These are phyloP conservation scores for Suzukiozyma palmioleophila DNA, from an alignment of 1,139 yeast species.

Conservation along the genomic window DNA sequence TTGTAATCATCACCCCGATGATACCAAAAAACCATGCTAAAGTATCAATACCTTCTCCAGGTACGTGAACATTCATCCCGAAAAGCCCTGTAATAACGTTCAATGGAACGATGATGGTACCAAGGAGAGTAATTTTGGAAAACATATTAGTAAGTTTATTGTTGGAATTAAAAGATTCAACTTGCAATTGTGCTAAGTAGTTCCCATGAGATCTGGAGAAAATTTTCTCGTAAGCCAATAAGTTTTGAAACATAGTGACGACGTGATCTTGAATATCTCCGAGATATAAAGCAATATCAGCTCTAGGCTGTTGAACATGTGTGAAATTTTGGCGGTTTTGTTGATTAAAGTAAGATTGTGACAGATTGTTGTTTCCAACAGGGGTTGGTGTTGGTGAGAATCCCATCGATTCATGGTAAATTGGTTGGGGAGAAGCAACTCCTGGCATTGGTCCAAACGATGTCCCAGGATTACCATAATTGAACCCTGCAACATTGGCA, in stretches of 20 bases:
- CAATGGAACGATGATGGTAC: slow-evolving; percentile 87
- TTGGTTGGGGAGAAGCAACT: slow-evolving; percentile 3
- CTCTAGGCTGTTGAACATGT: slow-evolving; percentile 53
- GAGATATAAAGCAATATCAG: slow-evolving; percentile 78
- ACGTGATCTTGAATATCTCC: slow-evolving; percentile 99
- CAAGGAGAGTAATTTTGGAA: slow-evolving; percentile 83
- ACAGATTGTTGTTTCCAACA: slow-evolving; percentile 13
- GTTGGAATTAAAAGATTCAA: slow-evolving; percentile 82
- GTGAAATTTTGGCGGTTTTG: slow-evolving; percentile 20
- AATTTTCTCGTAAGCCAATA: slow-evolving; percentile 86
- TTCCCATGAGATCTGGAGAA: slow-evolving; percentile 89
- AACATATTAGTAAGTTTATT: slow-evolving; percentile 81
- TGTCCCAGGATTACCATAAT: slow-evolving; percentile 17
- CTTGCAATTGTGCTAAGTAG: slow-evolving; percentile 90
- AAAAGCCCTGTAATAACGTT: slow-evolving; percentile 88
- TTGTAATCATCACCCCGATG: slow-evolving; percentile 31
- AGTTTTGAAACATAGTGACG: slow-evolving; percentile 90
- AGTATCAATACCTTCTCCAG: slow-evolving; percentile 51
- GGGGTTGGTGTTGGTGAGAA: slow-evolving; percentile 4
- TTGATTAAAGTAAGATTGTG: slow-evolving; percentile 13
- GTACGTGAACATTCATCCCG: slow-evolving; percentile 93
- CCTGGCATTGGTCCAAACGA: slow-evolving; percentile 4
- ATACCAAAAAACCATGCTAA: slow-evolving; percentile 35
- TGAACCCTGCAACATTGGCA: slow-evolving; percentile 15
- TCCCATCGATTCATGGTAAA: slow-evolving; percentile 2